These are phyloP conservation scores for Globisporangium nodosum DNA, from an alignment of 352 stramenopile species.

Conservation along the genomic window DNA sequence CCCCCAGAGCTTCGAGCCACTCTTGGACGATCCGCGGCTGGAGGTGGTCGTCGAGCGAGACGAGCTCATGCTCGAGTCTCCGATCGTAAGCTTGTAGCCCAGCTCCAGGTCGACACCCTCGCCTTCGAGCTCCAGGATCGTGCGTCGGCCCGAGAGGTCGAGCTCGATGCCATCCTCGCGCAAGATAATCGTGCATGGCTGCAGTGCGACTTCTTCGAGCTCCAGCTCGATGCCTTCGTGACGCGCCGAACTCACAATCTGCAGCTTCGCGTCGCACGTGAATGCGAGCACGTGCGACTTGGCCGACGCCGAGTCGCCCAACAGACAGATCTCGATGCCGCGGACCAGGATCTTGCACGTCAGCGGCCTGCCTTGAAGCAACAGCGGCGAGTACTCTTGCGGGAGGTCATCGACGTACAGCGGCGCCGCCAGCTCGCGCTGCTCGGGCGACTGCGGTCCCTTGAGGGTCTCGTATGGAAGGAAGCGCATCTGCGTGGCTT, in stretches of 20 bases:
- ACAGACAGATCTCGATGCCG: slow-evolving; percentile 65
- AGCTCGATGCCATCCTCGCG: slow-evolving; percentile 67
- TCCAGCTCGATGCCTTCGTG: slow-evolving; percentile 74
- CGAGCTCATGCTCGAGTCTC: slow-evolving; percentile 22
- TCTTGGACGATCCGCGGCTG: slow-evolving; percentile 18
- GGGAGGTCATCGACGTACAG: slow-evolving; percentile 59
- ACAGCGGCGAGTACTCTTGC: slow-evolving; percentile 61
- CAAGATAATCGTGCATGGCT: slow-evolving; percentile 65
- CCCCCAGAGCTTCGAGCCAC: slow-evolving; percentile 45
- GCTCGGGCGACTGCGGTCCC: slow-evolving; percentile 46
- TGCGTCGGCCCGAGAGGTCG: slow-evolving; percentile 62
- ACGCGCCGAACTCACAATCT: slow-evolving; percentile 46
- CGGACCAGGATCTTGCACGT: slow-evolving; percentile 45
- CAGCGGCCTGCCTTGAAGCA: slow-evolving; percentile 54
- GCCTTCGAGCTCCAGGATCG: slow-evolving; percentile 81
- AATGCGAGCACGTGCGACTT: slow-evolving; percentile 80
- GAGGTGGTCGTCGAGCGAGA: slow-evolving; percentile 6
- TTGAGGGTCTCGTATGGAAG: slow-evolving; percentile 42
- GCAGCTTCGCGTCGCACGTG: slow-evolving; percentile 66
- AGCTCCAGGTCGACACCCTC: slow-evolving; percentile 81
- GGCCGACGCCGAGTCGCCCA: slow-evolving; percentile 63
- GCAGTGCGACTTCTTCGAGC: slow-evolving; percentile 72
- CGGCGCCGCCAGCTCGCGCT: slow-evolving; percentile 30
- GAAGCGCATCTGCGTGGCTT: slow-evolving; percentile 69
- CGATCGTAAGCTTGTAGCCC: slow-evolving; percentile 60